These are phyloP conservation scores for Psilocybe mexicana DNA, from an alignment of 1,284 basidiomycete genomes.

Conservation along the genomic window DNA sequence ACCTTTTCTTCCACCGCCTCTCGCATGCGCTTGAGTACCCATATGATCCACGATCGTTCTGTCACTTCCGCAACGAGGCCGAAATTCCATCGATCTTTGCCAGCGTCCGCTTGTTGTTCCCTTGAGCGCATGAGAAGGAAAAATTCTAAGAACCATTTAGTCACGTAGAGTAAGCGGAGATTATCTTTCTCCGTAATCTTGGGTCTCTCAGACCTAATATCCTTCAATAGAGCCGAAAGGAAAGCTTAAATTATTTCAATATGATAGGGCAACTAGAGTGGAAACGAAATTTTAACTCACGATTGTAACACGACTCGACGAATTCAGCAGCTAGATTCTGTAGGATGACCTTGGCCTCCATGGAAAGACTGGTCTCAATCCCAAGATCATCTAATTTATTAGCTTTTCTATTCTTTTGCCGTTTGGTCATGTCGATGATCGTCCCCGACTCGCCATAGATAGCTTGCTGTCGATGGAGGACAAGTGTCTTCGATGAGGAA, in stretches of 20 bases:
- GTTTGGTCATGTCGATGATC: constrained; percentile 81
- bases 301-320: constrained; percentile 82
- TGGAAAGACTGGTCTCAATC: constrained; percentile 69
- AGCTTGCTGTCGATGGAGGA: constrained; percentile 85
- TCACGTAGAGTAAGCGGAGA: constrained; percentile 78
- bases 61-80: constrained; percentile 82
- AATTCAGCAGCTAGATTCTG: constrained; percentile 73
- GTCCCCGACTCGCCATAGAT: constrained; percentile 73
- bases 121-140: constrained; percentile 64
- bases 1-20: constrained; percentile 89
- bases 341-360: constrained; percentile 70
- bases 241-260: constrained; percentile 57
- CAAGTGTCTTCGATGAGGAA: constrained; percentile 48
- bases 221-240: constrained; percentile 81
- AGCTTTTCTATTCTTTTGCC: constrained; percentile 58
- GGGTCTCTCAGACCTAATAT: constrained; percentile 87
- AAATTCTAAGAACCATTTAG: constrained; percentile 89
- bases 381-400: constrained; percentile 75
- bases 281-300: constrained; percentile 49
- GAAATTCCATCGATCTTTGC: constrained; percentile 57
- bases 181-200: constrained; percentile 92
- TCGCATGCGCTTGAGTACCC: constrained; percentile 87
- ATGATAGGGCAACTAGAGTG: constrained; percentile 7
- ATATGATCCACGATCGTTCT: constrained; percentile 83
- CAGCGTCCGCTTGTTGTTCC: constrained; percentile 32